These are phyloP conservation scores for Hanseniaspora nectarophila DNA, from an alignment of 805 yeast genomes.

Conservation along the genomic window DNA sequence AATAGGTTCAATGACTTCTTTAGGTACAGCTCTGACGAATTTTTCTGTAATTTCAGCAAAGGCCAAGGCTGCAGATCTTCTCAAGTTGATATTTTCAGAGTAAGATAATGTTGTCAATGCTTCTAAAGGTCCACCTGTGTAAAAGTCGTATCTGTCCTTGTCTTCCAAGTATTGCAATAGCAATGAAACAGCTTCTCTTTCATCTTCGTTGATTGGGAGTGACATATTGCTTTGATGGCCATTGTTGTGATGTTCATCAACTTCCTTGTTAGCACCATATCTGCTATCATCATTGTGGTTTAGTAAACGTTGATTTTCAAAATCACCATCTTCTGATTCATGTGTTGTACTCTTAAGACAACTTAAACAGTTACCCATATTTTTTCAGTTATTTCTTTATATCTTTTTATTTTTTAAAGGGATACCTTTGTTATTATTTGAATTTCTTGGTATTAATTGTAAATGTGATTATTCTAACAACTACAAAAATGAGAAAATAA, in stretches of 20 bases:
- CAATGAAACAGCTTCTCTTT: conserved; percentile 89
- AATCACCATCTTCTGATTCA: not conserved
- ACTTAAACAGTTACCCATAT: conserved; percentile 46
- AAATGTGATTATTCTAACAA: too few relatives aligned
- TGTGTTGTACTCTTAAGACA: conserved; percentile 25
- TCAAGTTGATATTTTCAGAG: conserved; percentile 87
- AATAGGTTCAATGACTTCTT: conserved; percentile 89
- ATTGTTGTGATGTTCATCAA: conserved; percentile 32
- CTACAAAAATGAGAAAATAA: too few relatives aligned
- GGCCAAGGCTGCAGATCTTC: conserved; percentile 93
- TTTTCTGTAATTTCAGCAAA: conserved; percentile 98
- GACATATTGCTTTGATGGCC: conserved; percentile 18
- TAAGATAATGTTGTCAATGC: conserved; percentile 88
- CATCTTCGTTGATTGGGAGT: conserved; percentile 86
- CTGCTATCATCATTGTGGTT: not conserved
- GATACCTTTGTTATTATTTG: too few relatives aligned
- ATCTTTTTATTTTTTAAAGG: not conserved
- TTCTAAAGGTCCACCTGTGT: conserved; percentile 68
- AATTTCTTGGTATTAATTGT: too few relatives aligned
- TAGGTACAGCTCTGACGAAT: conserved; percentile 78
- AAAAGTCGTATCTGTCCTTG: conserved; percentile 62
- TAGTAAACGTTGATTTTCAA: conserved; percentile 8
- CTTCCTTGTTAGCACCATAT: conserved; percentile 21
- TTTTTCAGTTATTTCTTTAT: not conserved
- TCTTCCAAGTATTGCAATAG: conserved; percentile 81